Percentiles rank a stretch among this genome's conserved stretches.
Evolutionary conservation across 345 rosid genomes (phyloP).

Genomic region (Eucalyptus cloeziana): DNA sequence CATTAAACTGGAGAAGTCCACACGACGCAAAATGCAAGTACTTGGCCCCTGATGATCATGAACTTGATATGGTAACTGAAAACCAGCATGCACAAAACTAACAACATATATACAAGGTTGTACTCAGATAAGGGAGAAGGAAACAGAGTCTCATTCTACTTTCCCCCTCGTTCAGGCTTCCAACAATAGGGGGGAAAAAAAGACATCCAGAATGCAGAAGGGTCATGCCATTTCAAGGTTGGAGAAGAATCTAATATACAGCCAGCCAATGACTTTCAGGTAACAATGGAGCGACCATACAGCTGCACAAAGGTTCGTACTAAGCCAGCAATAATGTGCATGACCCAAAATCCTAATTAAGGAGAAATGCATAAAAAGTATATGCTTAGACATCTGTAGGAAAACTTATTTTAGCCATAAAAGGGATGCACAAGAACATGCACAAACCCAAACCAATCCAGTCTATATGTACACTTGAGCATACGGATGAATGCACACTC

Average conservation of each 20-base stretch:
- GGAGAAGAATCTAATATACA: neutral
- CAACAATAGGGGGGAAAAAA: neutral
- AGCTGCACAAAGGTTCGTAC: neutral
- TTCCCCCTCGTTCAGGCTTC: neutral
- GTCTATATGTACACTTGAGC: neutral
- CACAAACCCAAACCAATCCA: neutral
- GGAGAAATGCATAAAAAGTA: neutral
- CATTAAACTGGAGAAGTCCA: neutral
- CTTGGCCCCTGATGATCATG: neutral
- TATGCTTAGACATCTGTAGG: neutral
- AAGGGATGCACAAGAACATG: neutral
- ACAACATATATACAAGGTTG: neutral
- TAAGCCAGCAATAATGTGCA: neutral
- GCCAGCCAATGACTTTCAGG: neutral
- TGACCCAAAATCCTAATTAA: neutral
- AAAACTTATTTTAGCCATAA: neutral
- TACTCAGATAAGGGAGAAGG: neutral
- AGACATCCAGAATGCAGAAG: neutral
- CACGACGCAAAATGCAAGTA: neutral
- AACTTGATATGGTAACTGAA: neutral
- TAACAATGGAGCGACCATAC: neutral
- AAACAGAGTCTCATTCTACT: neutral
- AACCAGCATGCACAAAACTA: neutral
- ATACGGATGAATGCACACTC: neutral
- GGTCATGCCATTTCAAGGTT: neutral